Evolutionary conservation across 2,329 filamentous ascomycete genomes (phyloP).

Genomic region (Talaromyces sp.): DNA sequence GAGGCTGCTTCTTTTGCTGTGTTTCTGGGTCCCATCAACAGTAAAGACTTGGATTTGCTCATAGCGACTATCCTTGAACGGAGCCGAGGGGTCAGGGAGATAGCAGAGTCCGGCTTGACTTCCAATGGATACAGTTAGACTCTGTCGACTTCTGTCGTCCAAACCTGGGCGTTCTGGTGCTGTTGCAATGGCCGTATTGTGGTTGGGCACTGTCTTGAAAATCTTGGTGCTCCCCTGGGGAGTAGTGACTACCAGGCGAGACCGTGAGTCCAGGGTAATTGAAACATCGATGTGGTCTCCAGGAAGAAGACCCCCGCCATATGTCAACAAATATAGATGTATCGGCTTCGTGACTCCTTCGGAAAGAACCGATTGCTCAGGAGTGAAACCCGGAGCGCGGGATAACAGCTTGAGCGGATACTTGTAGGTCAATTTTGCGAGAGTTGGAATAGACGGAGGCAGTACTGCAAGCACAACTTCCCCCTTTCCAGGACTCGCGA

Average conservation of each 20-base stretch:
- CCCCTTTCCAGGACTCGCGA: conserved; percentile 71
- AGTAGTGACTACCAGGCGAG: conserved; percentile 59
- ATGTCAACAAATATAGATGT: conserved; percentile 84
- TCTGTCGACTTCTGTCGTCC: conserved; percentile 40
- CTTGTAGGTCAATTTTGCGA: conserved; percentile 75
- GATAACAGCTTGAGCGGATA: conserved; percentile 94
- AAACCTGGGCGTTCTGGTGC: not conserved
- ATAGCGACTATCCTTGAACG: conserved; percentile 78
- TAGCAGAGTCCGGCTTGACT: conserved; percentile 51
- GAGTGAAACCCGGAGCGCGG: conserved; percentile 59
- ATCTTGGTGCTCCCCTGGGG: conserved; percentile 85
- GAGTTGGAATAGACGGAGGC: conserved; percentile 63
- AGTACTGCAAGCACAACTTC: conserved; percentile 66
- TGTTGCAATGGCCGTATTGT: not conserved
- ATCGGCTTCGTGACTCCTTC: conserved; percentile 49
- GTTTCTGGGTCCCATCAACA: conserved; percentile 39
- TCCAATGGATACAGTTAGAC: conserved; percentile 44
- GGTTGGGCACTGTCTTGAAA: conserved; percentile 61
- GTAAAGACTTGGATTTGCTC: conserved; percentile 77
- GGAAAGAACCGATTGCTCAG: conserved; percentile 36
- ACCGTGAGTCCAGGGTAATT: conserved; percentile 57
- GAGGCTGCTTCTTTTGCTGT: conserved; percentile 47
- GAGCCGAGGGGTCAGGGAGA: conserved; percentile 88
- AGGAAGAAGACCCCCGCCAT: conserved; percentile 86
- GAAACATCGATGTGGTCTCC: conserved; percentile 74